Conservation (phyloP, 2,329 filamentous ascomycete species). For the Blastomyces silverae region DNA sequence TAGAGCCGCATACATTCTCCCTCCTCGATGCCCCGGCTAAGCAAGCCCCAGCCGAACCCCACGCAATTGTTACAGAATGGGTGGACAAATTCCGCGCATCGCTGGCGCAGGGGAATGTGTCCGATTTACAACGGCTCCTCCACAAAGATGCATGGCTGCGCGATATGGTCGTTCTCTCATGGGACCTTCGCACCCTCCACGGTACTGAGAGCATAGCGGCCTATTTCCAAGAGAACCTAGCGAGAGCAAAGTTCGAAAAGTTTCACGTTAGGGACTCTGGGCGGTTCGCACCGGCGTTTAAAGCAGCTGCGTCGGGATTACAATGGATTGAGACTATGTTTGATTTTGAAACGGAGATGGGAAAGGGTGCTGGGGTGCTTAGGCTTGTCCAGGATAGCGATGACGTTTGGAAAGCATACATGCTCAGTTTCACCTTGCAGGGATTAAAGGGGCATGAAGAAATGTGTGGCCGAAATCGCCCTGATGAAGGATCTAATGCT, state of each 20-base stretch:
- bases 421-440: slow-evolving; percentile 36
- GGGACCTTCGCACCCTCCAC: slow-evolving; percentile 36
- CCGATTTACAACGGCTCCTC: slow-evolving; percentile 25
- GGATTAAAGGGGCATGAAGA: slow-evolving; percentile 34
- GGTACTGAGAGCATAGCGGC: slow-evolving; percentile 28
- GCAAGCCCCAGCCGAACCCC: background rate
- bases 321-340: slow-evolving; percentile 37
- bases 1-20: background rate
- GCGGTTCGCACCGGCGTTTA: slow-evolving; percentile 28
- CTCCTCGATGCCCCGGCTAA: background rate
- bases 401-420: slow-evolving; percentile 34
- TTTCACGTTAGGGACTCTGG: slow-evolving; percentile 33
- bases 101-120: slow-evolving; percentile 16
- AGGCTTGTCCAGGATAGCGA: slow-evolving; percentile 29
- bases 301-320: slow-evolving; percentile 29
- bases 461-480: slow-evolving; percentile 29
- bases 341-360: slow-evolving; percentile 35
- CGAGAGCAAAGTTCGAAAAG: slow-evolving; percentile 25
- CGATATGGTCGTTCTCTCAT: slow-evolving; percentile 37
- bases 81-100: slow-evolving; percentile 13
- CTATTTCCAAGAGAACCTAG: slow-evolving; percentile 29
- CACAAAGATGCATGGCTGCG: slow-evolving; percentile 39
- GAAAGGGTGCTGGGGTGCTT: slow-evolving; percentile 34
- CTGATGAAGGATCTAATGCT: slow-evolving; percentile 31
- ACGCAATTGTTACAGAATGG: background rate